A percentile compares a stretch with the other conserved stretches of the same genome.
Evolutionary conservation across 1,139 yeast species (phyloP).

Genomic region (Kazachstania sp.): DNA sequence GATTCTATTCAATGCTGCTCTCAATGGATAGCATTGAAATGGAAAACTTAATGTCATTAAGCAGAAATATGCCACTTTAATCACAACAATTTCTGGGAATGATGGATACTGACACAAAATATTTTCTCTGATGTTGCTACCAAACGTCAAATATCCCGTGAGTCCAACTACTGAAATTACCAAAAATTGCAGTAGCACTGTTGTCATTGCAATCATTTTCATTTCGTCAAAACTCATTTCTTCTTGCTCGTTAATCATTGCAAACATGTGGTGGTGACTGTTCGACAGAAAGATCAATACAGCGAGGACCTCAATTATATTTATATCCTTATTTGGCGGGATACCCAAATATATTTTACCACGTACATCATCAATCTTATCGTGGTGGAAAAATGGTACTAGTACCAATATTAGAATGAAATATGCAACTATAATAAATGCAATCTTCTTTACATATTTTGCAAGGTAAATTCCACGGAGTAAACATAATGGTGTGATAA

Average conservation of each 20-base stretch:
- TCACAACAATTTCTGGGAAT: constrained; percentile 51
- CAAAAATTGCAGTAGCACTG: constrained; percentile 46
- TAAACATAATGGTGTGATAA: constrained; percentile 55
- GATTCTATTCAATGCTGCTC: constrained; percentile 52
- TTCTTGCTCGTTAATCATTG: constrained; percentile 54
- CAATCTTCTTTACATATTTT: constrained; percentile 38
- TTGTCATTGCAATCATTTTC: constrained; percentile 44
- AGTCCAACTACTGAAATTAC: constrained; percentile 55
- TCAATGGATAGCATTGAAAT: constrained; percentile 67
- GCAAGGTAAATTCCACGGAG: constrained; percentile 55
- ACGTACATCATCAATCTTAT: constrained; percentile 31
- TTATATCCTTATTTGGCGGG: constrained; percentile 31
- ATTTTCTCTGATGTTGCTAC: constrained; percentile 54
- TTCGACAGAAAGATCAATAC: constrained; percentile 72
- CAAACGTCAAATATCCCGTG: constrained; percentile 63
- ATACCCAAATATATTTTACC: constrained; percentile 34
- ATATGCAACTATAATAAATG: neutral
- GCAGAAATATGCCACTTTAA: constrained; percentile 59
- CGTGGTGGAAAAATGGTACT: neutral
- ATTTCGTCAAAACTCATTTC: constrained; percentile 48
- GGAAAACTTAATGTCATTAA: constrained; percentile 64
- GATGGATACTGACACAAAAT: constrained; percentile 63
- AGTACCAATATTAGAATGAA: neutral
- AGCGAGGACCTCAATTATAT: constrained; percentile 46
- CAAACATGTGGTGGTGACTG: constrained; percentile 73